These are phyloP conservation scores for Lipomyces lipofer DNA, from an alignment of 805 yeast species.

Conservation along the genomic window DNA sequence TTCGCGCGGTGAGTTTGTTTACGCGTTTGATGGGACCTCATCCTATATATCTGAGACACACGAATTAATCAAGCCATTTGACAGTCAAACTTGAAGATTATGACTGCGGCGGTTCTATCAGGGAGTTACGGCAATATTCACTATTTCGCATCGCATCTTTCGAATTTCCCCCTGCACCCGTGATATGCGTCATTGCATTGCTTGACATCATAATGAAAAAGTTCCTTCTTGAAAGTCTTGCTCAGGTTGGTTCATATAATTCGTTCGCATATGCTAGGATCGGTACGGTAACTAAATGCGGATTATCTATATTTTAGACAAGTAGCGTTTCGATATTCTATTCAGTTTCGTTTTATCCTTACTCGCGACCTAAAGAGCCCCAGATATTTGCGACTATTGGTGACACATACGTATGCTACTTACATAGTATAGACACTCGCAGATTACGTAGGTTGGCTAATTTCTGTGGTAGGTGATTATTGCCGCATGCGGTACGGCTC, in stretches of 20 bases:
- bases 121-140: too few relatives aligned
- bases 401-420: slow-evolving; percentile 16
- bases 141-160: too few relatives aligned
- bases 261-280: neutral
- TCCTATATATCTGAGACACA: too few relatives aligned
- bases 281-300: neutral
- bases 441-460: too few relatives aligned
- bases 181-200: too few relatives aligned
- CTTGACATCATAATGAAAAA: slow-evolving; percentile 3
- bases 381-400: slow-evolving; percentile 27
- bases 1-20: too few relatives aligned
- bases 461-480: neutral
- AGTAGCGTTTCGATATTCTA: slow-evolving; percentile 20
- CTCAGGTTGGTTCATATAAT: slow-evolving; percentile 18
- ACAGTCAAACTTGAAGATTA: too few relatives aligned
- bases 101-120: too few relatives aligned
- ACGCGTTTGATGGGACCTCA: too few relatives aligned
- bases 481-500: slow-evolving; percentile 4
- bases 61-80: too few relatives aligned
- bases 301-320: slow-evolving; percentile 5
- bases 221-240: slow-evolving; percentile 8
- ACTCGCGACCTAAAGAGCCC: neutral
- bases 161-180: too few relatives aligned
- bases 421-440: neutral
- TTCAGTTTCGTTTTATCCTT: slow-evolving; percentile 21